Evolutionary conservation across 2,329 filamentous ascomycete genomes (phyloP).

Genomic region (Penicillium fuscoglaucum): DNA sequence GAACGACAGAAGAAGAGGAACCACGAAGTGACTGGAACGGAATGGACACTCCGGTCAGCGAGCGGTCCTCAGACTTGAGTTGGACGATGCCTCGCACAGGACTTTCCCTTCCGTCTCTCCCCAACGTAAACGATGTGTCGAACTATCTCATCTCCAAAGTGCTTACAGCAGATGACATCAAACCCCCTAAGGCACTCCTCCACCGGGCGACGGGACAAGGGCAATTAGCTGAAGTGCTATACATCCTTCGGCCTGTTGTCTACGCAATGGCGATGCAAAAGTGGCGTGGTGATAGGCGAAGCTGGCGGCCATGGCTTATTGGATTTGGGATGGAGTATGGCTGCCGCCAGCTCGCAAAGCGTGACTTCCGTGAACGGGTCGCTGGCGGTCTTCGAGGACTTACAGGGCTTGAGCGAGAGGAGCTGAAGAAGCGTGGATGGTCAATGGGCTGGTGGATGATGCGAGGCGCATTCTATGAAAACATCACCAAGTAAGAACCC

Average conservation of each 20-base stretch:
- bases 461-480: constrained; percentile 96
- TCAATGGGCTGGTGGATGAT: constrained; percentile 93
- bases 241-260: constrained; percentile 83
- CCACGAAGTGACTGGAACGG: constrained; percentile 45
- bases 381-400: constrained; percentile 72
- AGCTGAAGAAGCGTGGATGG: constrained; percentile 85
- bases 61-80: constrained; percentile 50
- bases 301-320: constrained; percentile 89
- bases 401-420: constrained; percentile 84
- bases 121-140: constrained; percentile 77
- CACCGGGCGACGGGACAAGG: constrained; percentile 71
- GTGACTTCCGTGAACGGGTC: constrained; percentile 60
- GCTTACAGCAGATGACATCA: constrained; percentile 93
- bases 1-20: constrained; percentile 52
- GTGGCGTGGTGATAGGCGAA: constrained; percentile 68
- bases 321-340: constrained; percentile 83
- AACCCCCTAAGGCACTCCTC: constrained; percentile 82
- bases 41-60: constrained; percentile 46
- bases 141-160: constrained; percentile 86
- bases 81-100: constrained; percentile 97
- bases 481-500: constrained; percentile 67
- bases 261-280: constrained; percentile 82
- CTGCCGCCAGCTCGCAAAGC: constrained; percentile 78
- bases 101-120: constrained; percentile 78
- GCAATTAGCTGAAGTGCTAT: constrained; percentile 83